phyloP scores from a whole-genome alignment of 2,329 filamentous ascomycete species.

The Stylonectria norvegica region DNA sequence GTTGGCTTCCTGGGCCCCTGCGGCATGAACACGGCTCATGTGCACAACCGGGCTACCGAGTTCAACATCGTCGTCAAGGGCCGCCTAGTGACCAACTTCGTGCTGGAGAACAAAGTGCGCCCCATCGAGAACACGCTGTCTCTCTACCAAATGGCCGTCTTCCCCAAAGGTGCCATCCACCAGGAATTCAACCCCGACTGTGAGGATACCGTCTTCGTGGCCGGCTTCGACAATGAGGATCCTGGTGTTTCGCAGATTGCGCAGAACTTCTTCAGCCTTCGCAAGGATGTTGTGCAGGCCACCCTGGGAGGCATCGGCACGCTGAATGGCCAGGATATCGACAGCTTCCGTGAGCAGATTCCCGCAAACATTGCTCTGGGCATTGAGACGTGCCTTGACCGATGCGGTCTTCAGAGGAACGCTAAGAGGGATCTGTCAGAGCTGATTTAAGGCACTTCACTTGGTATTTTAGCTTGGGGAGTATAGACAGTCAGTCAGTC shows the following conservation, averaged over 20 bases:
- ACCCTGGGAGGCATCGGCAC: constrained; percentile 37
- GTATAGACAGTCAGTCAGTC: too few relatives aligned
- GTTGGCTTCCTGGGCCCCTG: constrained; percentile 48
- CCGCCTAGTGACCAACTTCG: constrained; percentile 42
- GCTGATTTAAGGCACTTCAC: too few relatives aligned
- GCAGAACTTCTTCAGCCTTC: constrained; percentile 45
- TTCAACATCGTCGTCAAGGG: constrained; percentile 46
- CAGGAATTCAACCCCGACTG: constrained; percentile 52
- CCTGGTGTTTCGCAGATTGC: constrained; percentile 45
- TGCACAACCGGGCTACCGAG: constrained; percentile 47
- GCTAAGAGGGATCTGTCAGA: constrained; percentile 27
- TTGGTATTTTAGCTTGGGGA: neutral
- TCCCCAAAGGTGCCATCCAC: constrained; percentile 49
- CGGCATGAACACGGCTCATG: constrained; percentile 50
- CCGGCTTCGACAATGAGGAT: constrained; percentile 44
- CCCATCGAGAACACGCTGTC: constrained; percentile 37
- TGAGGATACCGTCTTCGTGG: constrained; percentile 45
- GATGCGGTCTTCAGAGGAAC: constrained; percentile 42
- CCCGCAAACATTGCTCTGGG: constrained; percentile 50
- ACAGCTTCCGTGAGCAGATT: constrained; percentile 38
- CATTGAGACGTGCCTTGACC: constrained; percentile 48
- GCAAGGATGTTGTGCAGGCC: constrained; percentile 35
- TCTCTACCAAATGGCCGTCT: constrained; percentile 44
- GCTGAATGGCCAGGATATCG: constrained; percentile 39
- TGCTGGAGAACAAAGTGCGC: constrained; percentile 40